Evolutionary conservation across 1,139 yeast species (phyloP), one percentile per base, ranked within the genome.

Genomic region (Lodderomyces parapsilosis): DNA sequence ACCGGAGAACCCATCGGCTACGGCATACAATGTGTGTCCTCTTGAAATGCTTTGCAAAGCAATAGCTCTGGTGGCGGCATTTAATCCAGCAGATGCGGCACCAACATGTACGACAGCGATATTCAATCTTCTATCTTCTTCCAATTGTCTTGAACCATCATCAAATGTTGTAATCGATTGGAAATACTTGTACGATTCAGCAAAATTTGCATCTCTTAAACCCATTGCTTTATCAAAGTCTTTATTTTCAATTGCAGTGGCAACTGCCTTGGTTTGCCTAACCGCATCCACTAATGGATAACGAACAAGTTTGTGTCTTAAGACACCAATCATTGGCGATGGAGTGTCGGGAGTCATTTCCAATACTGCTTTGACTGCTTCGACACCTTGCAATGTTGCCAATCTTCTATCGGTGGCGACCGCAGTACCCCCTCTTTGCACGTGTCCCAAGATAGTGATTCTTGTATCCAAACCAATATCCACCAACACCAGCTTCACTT

Each of bases 371-470:
- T 85, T 83, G 41, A 93, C 96, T 9, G 99, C 98, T 59, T 91
- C 98, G 27, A 91, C 96, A 63, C 99, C 99, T 73, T 93, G 99
- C 55, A 91, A 65, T 18, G 99, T 91, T 25, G 97, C 96, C 51
- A 93, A 69, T 60, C 86, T 68, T 58, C 99, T 80, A 64, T 93
- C 99, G 60, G 74, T 85, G 3, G 98, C 97, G 44, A 90, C 96
- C 2, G 99, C 97, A 36, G 95, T 78, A 62, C 99, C 99, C 68
- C 99, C 99, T 69, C 99, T 83, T 73, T 93, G 99, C 40, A 93
- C 96, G 62, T 93, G 99, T 34, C 99, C 99, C 53, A 93, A 75
- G 20, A 95, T 89, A 41, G 99, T 93, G 56, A 91, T 85, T 65
- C 99, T 81, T 17, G 98, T 91, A 60, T 93, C 99, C 44, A 93